phyloP scores from a whole-genome alignment of 2,329 filamentous ascomycete species.

The Penicillium sp. region DNA sequence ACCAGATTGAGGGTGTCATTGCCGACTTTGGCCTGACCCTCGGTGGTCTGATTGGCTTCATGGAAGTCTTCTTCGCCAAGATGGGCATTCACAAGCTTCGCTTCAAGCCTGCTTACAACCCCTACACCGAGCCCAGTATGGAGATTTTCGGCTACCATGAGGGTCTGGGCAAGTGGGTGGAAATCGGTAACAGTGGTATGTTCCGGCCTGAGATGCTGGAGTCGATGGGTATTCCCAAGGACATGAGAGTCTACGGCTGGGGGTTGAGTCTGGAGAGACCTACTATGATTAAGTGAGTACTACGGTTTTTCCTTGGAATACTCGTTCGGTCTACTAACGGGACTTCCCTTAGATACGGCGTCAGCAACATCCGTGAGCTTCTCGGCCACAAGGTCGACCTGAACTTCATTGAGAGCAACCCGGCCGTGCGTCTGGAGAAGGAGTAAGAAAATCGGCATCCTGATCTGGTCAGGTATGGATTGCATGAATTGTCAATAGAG shows the following conservation, averaged over 20 bases:
- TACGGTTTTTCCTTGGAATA: slow-evolving; percentile 6
- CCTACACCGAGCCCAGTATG: slow-evolving; percentile 93
- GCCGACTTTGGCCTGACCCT: slow-evolving; percentile 91
- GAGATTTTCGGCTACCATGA: slow-evolving; percentile 96
- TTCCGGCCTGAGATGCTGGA: slow-evolving; percentile 97
- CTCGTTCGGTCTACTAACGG: slow-evolving; percentile 2
- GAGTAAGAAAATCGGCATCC: slow-evolving; percentile 49
- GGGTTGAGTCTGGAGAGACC: slow-evolving; percentile 87
- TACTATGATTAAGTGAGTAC: slow-evolving; percentile 88
- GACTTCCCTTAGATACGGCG: slow-evolving; percentile 52
- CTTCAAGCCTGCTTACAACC: slow-evolving; percentile 97
- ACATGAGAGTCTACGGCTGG: slow-evolving; percentile 91
- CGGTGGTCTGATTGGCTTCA: slow-evolving; percentile 88
- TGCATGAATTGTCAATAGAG: slow-evolving; percentile 16
- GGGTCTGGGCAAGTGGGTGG: slow-evolving; percentile 83
- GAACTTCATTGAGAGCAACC: slow-evolving; percentile 84
- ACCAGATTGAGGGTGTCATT: slow-evolving; percentile 97
- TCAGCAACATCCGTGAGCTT: slow-evolving; percentile 85
- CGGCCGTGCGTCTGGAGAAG: slow-evolving; percentile 85
- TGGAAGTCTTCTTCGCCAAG: slow-evolving; percentile 92
- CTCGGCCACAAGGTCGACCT: slow-evolving; percentile 94
- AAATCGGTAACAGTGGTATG: slow-evolving; percentile 98
- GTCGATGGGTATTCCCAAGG: slow-evolving; percentile 85
- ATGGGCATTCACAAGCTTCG: slow-evolving; percentile 84
- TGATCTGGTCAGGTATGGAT: slow-evolving; percentile 1